Base-by-base conservation (phyloP, 352 stramenopile species). In the Globisporangium sylvaticum region DNA sequence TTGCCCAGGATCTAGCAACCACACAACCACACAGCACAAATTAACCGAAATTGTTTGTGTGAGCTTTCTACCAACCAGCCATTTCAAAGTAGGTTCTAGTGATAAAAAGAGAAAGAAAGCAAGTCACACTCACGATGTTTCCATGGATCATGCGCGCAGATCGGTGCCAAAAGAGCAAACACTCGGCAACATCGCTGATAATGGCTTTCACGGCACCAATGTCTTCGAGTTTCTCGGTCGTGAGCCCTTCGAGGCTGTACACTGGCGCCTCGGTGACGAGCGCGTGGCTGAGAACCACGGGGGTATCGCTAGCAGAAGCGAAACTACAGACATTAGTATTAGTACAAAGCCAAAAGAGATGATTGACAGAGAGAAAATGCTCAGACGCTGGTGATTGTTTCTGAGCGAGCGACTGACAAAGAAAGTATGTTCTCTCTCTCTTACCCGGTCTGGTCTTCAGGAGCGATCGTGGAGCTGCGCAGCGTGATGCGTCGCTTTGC, bases 391-490 rank as follows among this genome's bases (percentile, higher is more conserved):
- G n/a, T 44, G 18, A 10, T 29, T 31, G 4, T n/a, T 22, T 55
- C 39, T 39, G 18, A 50, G 42, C 42, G 42, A 22, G 42, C 18
- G 5, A 24, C 6, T 22, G 42, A 50, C 4, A n/a, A 46, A 9
- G 9, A 46, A n/a, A 9, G 39, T 20, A 44, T 18, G 37, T 18
- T 50, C 42, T n/a, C 42, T 48, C 39, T 46, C 15, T 24, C 71
- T 8, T 74, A 89, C 82, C 73, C 77, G n/a, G 80, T 79, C 31
- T 89, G 78, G 34, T 84, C 75, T 67, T 90, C 82, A 14, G 80
- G 82, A 2, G 72, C 79, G 15, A 74, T 34, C 1, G 53, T 48
- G 1, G 66, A 64, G 15, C 64, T 79, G 6, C 73, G 73, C 14
- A 87, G 52, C 20, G 74, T 83, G 12, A 85, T 64, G 4, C 79